phyloP scores from a whole-genome alignment of 2,329 filamentous ascomycete genomes.

The Cladophialophora immunda region DNA sequence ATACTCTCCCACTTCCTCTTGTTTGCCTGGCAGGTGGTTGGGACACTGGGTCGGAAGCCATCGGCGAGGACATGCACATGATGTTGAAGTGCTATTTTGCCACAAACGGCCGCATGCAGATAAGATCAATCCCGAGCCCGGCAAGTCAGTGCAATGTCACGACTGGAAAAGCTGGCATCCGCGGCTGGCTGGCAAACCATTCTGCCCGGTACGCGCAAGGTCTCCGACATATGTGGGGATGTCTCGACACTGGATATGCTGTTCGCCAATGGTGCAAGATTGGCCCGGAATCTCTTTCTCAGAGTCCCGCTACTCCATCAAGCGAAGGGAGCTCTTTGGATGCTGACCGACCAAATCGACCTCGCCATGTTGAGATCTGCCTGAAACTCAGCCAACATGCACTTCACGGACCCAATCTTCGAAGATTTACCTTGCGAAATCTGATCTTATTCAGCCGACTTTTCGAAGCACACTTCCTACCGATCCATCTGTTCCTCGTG shows the following conservation, averaged over 20 bases:
- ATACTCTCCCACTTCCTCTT: slow-evolving; percentile 72
- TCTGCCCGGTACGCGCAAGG: slow-evolving; percentile 75
- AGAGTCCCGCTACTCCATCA: slow-evolving; percentile 1
- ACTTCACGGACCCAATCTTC: slow-evolving; percentile 59
- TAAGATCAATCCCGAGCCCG: slow-evolving; percentile 70
- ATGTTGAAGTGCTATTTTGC: slow-evolving; percentile 81
- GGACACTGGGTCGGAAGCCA: slow-evolving; percentile 75
- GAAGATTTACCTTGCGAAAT: slow-evolving; percentile 62
- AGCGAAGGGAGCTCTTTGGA: slow-evolving; percentile 5
- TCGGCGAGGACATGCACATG: slow-evolving; percentile 81
- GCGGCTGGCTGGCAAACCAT: slow-evolving; percentile 66
- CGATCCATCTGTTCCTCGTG: slow-evolving; percentile 72
- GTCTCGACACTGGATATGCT: slow-evolving; percentile 73
- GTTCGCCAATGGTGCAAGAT: slow-evolving; percentile 54
- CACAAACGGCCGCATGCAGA: slow-evolving; percentile 73
- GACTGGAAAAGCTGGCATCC: slow-evolving; percentile 64
- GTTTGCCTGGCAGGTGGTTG: slow-evolving; percentile 75
- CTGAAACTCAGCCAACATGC: slow-evolving; percentile 65
- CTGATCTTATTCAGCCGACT: slow-evolving; percentile 70
- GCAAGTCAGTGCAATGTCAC: slow-evolving; percentile 78
- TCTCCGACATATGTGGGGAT: slow-evolving; percentile 78
- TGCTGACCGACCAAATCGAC: slow-evolving; percentile 6
- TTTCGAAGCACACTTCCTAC: slow-evolving; percentile 78
- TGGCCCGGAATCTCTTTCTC: neutral
- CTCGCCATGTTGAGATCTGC: slow-evolving; percentile 25